Evolutionary conservation across 2,329 filamentous ascomycete genomes (phyloP), one percentile per base, ranked within the genome.

Genomic region (Claviceps capensis): DNA sequence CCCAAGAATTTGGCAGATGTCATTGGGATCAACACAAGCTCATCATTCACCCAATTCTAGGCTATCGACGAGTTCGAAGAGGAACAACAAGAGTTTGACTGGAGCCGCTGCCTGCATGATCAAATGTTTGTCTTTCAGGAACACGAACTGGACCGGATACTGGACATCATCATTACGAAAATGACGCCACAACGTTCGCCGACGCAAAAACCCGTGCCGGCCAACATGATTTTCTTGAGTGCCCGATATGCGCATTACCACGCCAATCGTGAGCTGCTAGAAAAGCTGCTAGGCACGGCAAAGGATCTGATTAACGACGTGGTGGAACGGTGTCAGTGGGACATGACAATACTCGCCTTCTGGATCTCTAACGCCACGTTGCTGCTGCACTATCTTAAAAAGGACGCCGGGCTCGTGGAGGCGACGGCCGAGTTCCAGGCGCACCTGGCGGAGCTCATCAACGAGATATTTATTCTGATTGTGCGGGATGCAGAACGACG

Each of bases 51-150:
- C 30, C 3, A 34, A 34, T 34, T 11, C 30, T 53, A 84, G 79
- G 75, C 81, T 17, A 74, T 78, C 16, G 88, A 91, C 54, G 90
- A 96, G 51, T 78, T 89, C 19, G 86, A 88, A 59, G 88, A 94
- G 61, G 90, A 96, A 53, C 81, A 83, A 52, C 90, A 94, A 62
- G 93, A 97, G 57, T 98, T 98, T 62, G 85, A 96, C 55, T 98
- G 93, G 93, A 86, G 86, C 57, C 79, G 86, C 60, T 98, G 93
- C 67, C 74, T 95, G 48, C 88, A 96, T 64, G 93, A 98, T 65
- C 93, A 98, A 66, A 98, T 98, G 93, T 98, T 98, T 65, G 93
- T 98, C 40, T 98, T 98, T 65, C 93, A 98, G 66, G 91, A 97
- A 59, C 85, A 81, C 64, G 91, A 98, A 63, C 77, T 98, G 49